Evolutionary conservation across 2,329 filamentous ascomycete genomes (phyloP), one percentile per base, ranked within the genome.

Genomic region (Coleophoma cylindrospora): DNA sequence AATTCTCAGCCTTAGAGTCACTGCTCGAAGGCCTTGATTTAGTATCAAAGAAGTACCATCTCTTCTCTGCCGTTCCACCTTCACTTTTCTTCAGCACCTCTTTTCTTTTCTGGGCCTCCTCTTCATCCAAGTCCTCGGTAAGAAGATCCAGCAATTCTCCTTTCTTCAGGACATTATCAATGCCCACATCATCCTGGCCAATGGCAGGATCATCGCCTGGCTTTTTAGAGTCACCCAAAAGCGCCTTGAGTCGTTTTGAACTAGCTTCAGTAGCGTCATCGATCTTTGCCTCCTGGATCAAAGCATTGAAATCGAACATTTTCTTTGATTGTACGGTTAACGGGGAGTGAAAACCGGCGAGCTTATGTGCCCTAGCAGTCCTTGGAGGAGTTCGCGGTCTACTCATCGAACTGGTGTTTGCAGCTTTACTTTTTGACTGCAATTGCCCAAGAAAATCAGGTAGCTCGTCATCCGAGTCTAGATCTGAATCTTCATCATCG

Each of bases 301-400:
- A 72, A 1, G 77, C 73, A 51, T 81, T 79, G 49, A 90, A 66
- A 48, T 84, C 79, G 54, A 84, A 85, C 55, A 79, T 83, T 64
- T 84, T 83, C 59, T 76, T 79, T 14, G 74, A 69, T 41, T 72
- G 70, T 49, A 75, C 66, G 2, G 76, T 71, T 45, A 80, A 58
- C 5, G 80, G 77, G 4, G 79, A n/a, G 34, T 56, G 51, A 40
- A 58, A 54, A 17, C 48, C 34, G 34, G 44, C 45, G 11, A 17
- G 43, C 9, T 34, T 40, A 11, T 51, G 58, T 37, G 40, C 40
- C 40, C 52, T 54, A 2, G 56, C 49, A 17, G 52, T 43, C 15
- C 17, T 44, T 37, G 53, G 51, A 22, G 54, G 51, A 7, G 41
- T 51, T 22, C 50, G 54, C 32, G 45, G 15, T 22, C 45, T 10